phyloP scores from a whole-genome alignment of 257 asterid genomes.

The Pogostemon cablin region DNA sequence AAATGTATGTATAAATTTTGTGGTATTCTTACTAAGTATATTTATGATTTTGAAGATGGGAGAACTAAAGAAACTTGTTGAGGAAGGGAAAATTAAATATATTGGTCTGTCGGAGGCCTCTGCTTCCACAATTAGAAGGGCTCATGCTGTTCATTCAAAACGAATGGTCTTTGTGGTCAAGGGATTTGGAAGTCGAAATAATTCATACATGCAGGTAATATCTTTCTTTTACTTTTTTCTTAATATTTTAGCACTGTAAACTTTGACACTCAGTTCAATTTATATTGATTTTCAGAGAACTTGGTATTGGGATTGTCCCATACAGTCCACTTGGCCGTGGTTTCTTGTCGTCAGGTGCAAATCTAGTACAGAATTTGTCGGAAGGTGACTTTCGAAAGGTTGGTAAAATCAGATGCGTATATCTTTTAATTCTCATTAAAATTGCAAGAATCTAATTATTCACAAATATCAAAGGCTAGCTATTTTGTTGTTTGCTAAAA shows the following conservation, averaged over 20 bases:
- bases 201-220: slow-evolving; percentile 65
- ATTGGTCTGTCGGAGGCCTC: slow-evolving; percentile 78
- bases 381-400: slow-evolving; percentile 52
- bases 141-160: slow-evolving; percentile 71
- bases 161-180: slow-evolving; percentile 78
- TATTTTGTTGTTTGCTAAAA: not conserved
- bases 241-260: not conserved
- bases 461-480: not conserved
- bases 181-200: slow-evolving; percentile 65
- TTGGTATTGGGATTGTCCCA: slow-evolving; percentile 55
- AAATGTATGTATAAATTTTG: not conserved
- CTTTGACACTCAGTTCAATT: not conserved
- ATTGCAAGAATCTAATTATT: not conserved
- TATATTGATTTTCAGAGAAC: slow-evolving; percentile 47
- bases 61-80: slow-evolving; percentile 77
- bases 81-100: slow-evolving; percentile 76
- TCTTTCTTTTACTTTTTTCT: not conserved
- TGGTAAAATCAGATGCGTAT: slow-evolving; percentile 18
- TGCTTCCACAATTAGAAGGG: slow-evolving; percentile 72
- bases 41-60: slow-evolving; percentile 48
- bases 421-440: not conserved
- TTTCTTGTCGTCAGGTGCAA: slow-evolving; percentile 46
- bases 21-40: not conserved
- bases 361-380: slow-evolving; percentile 37
- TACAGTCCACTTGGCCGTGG: slow-evolving; percentile 60